phyloP scores from a whole-genome alignment of 2,329 filamentous ascomycete species.

The Sporothrix luriei region DNA sequence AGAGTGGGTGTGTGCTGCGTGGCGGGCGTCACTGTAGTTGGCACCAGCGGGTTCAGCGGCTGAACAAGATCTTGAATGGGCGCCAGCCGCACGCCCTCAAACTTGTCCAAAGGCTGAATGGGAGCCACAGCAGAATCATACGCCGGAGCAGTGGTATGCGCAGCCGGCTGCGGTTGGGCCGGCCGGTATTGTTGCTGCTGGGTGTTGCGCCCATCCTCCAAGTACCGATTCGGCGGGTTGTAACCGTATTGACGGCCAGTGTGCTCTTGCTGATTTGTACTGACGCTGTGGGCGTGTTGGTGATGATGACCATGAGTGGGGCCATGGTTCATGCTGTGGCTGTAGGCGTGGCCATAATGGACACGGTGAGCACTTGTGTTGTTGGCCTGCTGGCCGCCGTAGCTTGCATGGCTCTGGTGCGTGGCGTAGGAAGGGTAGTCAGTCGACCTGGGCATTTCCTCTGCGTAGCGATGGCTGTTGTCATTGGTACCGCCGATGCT shows the following conservation, averaged over 20 bases:
- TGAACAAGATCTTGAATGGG: slow-evolving; percentile 28
- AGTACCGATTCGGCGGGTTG: neutral
- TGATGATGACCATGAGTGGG: neutral
- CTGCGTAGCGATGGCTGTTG: neutral
- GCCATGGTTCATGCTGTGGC: neutral
- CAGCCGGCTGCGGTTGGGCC: neutral
- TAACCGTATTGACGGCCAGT: neutral
- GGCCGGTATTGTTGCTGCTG: slow-evolving; percentile 1
- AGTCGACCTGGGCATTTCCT: neutral
- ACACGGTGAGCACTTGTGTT: neutral
- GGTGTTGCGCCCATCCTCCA: neutral
- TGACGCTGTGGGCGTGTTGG: neutral
- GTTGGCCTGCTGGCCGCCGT: neutral
- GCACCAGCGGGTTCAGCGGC: neutral
- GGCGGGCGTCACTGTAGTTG: neutral
- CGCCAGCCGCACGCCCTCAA: slow-evolving; percentile 32
- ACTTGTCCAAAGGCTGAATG: slow-evolving; percentile 5
- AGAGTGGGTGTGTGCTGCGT: neutral
- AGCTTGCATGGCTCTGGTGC: neutral
- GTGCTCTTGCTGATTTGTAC: neutral
- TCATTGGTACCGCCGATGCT: neutral
- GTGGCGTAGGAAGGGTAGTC: neutral
- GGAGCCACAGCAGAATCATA: neutral
- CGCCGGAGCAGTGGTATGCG: neutral
- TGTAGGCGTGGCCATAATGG: neutral